phyloP scores from a whole-genome alignment of 78 protist genomes.

The Tieghemostelium lacteum region DNA sequence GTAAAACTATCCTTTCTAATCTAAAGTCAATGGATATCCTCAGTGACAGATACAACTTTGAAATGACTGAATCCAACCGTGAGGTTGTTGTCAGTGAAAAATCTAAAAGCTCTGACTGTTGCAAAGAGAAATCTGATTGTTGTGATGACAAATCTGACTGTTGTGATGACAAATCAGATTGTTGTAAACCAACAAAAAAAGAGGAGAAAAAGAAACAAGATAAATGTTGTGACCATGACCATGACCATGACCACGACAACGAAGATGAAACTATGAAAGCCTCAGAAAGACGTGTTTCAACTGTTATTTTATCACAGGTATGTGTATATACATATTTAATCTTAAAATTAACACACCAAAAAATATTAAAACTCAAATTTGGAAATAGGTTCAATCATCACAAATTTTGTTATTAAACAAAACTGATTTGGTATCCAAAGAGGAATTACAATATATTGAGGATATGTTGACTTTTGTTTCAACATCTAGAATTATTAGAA shows the following conservation, averaged over 20 bases:
- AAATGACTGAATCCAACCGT: neutral
- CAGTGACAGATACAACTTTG: conserved; percentile 2
- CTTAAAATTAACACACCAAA: neutral
- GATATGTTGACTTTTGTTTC: conserved; percentile 23
- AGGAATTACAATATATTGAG: conserved; percentile 23
- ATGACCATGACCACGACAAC: neutral
- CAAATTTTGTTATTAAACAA: conserved; percentile 33
- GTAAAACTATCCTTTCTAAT: neutral
- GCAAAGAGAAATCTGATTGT: neutral
- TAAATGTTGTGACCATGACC: neutral
- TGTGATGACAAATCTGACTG: neutral
- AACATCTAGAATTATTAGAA: conserved; percentile 18
- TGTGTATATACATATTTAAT: neutral
- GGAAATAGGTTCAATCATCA: conserved; percentile 3
- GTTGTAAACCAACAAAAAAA: neutral
- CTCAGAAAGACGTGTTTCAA: neutral
- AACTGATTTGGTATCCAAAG: conserved; percentile 21
- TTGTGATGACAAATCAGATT: neutral
- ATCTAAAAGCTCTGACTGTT: neutral
- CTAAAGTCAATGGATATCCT: conserved; percentile 27
- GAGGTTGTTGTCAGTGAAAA: neutral
- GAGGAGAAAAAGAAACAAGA: neutral
- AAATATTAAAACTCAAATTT: neutral
- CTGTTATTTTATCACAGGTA: neutral
- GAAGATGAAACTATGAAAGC: neutral